These are phyloP conservation scores for Fusarium setosum DNA, from an alignment of 2,329 filamentous ascomycete genomes.

Conservation along the genomic window DNA sequence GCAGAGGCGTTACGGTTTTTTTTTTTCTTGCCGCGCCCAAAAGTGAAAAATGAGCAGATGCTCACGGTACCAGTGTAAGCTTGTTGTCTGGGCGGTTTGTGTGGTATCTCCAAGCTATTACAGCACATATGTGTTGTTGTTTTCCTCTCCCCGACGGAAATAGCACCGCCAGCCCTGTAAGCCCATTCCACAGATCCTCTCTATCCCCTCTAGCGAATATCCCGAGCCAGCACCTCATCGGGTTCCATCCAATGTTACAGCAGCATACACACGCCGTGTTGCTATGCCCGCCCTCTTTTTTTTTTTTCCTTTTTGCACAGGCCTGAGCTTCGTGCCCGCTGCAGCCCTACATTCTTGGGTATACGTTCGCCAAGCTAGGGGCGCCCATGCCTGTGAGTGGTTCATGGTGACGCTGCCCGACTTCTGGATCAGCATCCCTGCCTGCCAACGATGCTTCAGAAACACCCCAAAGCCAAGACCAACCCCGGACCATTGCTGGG, in stretches of 20 bases:
- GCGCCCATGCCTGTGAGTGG: constrained; percentile 19
- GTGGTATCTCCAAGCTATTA: not conserved
- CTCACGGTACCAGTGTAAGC: constrained; percentile 2
- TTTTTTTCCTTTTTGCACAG: constrained; percentile 7
- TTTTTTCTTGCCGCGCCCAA: too few species aligned
- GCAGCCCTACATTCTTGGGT: constrained; percentile 30
- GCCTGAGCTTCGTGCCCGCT: not conserved
- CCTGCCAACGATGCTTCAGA: constrained; percentile 25
- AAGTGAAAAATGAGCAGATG: constrained; percentile 27
- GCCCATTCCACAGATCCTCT: constrained; percentile 19
- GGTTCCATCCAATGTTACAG: not conserved
- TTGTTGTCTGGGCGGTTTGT: constrained; percentile 8
- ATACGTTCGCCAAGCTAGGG: not conserved
- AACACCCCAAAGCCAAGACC: too few species aligned
- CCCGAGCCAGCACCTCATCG: not conserved
- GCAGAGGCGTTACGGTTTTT: constrained; percentile 32
- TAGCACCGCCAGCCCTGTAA: constrained; percentile 27
- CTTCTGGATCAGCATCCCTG: constrained; percentile 40
- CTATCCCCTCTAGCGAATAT: constrained; percentile 11
- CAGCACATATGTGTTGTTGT: constrained; percentile 6
- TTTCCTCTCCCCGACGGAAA: constrained; percentile 29
- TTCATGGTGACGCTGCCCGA: constrained; percentile 24
- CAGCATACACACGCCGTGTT: constrained; percentile 6
- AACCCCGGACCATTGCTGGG: constrained; percentile 21
- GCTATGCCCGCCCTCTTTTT: constrained; percentile 31